Evolutionary conservation across 2,329 filamentous ascomycete genomes (phyloP), one percentile per base, ranked within the genome.

Genomic region (Tolypocladium tropicale): DNA sequence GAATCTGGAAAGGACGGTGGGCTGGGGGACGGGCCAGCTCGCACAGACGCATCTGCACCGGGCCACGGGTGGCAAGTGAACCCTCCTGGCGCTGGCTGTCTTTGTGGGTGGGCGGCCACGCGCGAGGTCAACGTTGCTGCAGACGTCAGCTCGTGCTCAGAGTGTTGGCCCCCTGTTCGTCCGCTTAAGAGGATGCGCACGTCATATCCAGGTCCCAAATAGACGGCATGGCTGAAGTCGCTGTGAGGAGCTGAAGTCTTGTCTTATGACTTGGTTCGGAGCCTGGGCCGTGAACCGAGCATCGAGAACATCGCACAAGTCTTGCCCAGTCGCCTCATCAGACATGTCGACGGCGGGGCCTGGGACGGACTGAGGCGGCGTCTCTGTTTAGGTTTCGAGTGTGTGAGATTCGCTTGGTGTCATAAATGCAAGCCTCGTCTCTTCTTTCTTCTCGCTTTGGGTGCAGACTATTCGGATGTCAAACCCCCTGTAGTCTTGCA

Each of bases 61-160:
- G 28, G 28, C 28, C 46, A 50, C 46, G 30, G 30, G 46, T 30
- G 28, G 18, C 18, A 11, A 21, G 28, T 32, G 28, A 53, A 9
- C 34, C 12, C 37, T 32, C 39, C 16, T 34, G n/a, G 11, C 34
- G 52, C 10, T 53, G 28, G 16, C 21, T 34, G 52, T 23, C 39
- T 32, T 39, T 53, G 52, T 53, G 52, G 28, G 6, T 46, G 52
- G 52, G 39, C 28, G 34, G 52, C n/a, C 52, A 53, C 52, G 52
- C 52, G 52, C 46, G 30, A 25, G 43, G 43, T 16, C 14, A 14
- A 16, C 12, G 23, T 3, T 9, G 16, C 43, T 4, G 23, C 28
- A 30, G 16, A 18, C 46, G 28, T 48, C 14, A n/a, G 25, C 28
- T n/a, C 12, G 28, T 50, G 46, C 14, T 32, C 28, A 32, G 18